These are phyloP conservation scores for Calamus simplicifolius DNA, from an alignment of 176 grass and related monocot species.

Conservation along the genomic window DNA sequence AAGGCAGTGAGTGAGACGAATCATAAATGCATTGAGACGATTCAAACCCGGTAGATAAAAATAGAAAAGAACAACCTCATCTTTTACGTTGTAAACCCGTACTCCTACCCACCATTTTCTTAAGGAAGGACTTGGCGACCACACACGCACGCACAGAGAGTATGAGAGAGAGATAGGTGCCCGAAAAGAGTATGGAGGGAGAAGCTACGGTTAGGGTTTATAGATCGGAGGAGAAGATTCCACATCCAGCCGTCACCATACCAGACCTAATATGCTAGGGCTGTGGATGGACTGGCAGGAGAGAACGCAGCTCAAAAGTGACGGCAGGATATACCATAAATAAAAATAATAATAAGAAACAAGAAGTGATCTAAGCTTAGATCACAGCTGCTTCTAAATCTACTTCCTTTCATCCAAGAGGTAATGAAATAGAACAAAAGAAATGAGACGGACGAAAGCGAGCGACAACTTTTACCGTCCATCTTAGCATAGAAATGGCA, in stretches of 20 bases:
- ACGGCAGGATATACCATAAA: slow-evolving; percentile 23
- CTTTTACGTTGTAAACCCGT: too few species aligned
- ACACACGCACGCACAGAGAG: background rate
- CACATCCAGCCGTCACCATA: slow-evolving; percentile 6
- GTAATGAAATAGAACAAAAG: background rate
- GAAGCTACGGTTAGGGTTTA: slow-evolving; percentile 10
- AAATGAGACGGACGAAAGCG: background rate
- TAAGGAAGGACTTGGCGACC: too few species aligned
- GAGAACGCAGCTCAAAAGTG: slow-evolving; percentile 16
- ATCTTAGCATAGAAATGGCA: slow-evolving; percentile 30
- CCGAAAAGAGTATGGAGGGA: background rate
- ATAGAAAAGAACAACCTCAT: too few species aligned
- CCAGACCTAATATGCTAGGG: slow-evolving; percentile 13
- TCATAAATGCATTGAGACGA: too few species aligned
- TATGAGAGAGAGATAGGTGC: background rate
- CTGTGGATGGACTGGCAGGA: background rate
- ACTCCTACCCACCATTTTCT: too few species aligned
- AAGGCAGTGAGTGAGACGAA: too few species aligned
- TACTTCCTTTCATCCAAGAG: background rate
- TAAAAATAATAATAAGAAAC: too few species aligned
- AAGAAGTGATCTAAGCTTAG: too few species aligned
- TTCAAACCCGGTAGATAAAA: too few species aligned
- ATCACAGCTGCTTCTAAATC: too few species aligned
- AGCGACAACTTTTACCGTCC: background rate
- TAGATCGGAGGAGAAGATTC: slow-evolving; percentile 15